Percentiles rank a stretch among this genome's conserved stretches.
phyloP scores from a whole-genome alignment of 805 yeast species.

The Priceomyces medius region DNA sequence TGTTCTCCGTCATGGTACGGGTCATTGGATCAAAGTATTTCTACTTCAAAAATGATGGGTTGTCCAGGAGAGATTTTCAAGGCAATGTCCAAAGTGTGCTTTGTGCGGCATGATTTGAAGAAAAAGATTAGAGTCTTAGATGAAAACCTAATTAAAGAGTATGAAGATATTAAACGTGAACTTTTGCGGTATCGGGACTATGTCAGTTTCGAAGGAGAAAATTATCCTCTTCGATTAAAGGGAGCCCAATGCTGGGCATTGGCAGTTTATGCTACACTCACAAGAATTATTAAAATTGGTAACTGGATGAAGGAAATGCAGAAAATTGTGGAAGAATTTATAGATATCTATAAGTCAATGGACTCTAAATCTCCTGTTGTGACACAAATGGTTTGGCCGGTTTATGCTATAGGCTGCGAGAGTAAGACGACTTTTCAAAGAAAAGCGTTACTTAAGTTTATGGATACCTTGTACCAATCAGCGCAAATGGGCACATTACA shows the following conservation, averaged over 20 bases:
- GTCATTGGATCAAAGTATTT: constrained; percentile 34
- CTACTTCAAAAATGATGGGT: constrained; percentile 56
- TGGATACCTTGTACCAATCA: constrained; percentile 44
- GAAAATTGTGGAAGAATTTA: constrained; percentile 45
- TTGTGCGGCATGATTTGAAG: constrained; percentile 27
- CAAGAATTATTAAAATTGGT: constrained; percentile 27
- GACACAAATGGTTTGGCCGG: constrained; percentile 66
- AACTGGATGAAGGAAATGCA: constrained; percentile 25
- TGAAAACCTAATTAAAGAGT: constrained; percentile 16
- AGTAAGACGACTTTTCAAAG: constrained; percentile 36
- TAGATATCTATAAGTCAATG: constrained; percentile 46
- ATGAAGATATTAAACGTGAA: constrained; percentile 31
- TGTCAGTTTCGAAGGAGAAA: constrained; percentile 25
- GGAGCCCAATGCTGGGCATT: constrained; percentile 61
- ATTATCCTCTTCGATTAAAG: constrained; percentile 42
- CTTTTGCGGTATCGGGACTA: constrained; percentile 49
- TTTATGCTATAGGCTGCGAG: constrained; percentile 49
- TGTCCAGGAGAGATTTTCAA: constrained; percentile 59
- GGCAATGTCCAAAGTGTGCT: constrained; percentile 46
- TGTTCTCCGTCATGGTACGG: constrained; percentile 58
- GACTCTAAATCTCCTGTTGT: constrained; percentile 46
- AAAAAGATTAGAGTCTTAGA: constrained; percentile 6
- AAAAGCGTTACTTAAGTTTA: constrained; percentile 24
- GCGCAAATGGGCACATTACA: constrained; percentile 56
- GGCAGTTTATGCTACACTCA: constrained; percentile 28